Conservation (phyloP, 129 eudicot genomes). For the Lonicera japonica region DNA sequence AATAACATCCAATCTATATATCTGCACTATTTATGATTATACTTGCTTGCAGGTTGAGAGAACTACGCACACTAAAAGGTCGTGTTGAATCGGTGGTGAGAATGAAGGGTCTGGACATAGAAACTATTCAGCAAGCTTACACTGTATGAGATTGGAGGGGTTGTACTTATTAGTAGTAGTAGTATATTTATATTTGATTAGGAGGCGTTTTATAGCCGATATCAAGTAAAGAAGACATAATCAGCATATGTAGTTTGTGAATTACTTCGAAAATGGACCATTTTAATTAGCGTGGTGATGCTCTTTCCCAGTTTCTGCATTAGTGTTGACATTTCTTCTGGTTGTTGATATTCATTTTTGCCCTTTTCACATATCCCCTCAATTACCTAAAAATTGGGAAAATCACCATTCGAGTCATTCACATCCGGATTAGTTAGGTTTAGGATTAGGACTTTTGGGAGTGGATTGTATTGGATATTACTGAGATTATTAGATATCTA, state of each 20-base stretch:
- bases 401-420: too few relatives aligned
- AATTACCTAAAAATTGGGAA: slow-evolving; percentile 2
- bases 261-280: slow-evolving; percentile 6
- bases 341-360: not conserved
- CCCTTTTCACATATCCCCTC: not conserved
- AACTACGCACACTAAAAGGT: slow-evolving; percentile 91
- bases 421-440: too few relatives aligned
- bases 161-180: not conserved
- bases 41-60: slow-evolving; percentile 59
- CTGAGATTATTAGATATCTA: too few relatives aligned
- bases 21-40: not conserved
- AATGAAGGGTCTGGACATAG: slow-evolving; percentile 95
- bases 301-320: not conserved
- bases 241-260: slow-evolving; percentile 23
- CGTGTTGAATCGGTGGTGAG: slow-evolving; percentile 95
- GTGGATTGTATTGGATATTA: too few relatives aligned
- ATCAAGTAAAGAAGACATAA: slow-evolving; percentile 5
- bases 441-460: too few relatives aligned
- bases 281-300: slow-evolving; percentile 11
- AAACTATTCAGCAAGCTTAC: slow-evolving; percentile 93
- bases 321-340: not conserved
- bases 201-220: slow-evolving; percentile 8
- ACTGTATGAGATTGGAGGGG: slow-evolving; percentile 43
- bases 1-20: too few relatives aligned
- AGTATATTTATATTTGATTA: not conserved